Base-by-base conservation (phyloP, 2,329 filamentous ascomycete species). In the Fusarium tuaranense region DNA sequence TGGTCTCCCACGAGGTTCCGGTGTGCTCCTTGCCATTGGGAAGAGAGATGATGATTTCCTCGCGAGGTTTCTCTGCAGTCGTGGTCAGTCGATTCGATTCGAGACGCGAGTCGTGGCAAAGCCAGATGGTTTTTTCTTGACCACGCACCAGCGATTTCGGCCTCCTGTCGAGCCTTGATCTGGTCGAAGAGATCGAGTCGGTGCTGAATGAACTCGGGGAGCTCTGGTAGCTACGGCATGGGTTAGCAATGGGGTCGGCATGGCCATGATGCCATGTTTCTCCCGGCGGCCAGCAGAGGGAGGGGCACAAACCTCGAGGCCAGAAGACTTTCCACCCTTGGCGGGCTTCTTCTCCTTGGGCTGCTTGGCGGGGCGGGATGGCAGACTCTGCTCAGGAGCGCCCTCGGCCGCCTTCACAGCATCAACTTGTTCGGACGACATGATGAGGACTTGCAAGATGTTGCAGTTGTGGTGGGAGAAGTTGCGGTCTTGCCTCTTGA, bases 1-100 rank as follows among this genome's bases (percentile, higher is more conserved):
- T 97, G 76, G 95, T 98, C 86, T 97, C 94, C 93, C 94, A 98
- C 60, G 95, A 92, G 76, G 92, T 96, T 73, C 94, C 97, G 73
- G 90, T 84, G 80, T 92, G 90, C 78, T 92, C 85, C 78, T 89
- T 91, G 74, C 94, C 94, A 83, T 95, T 92, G 75, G 89, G 90
- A 73, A 97, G 88, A 60, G 92, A 93, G 79, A 96, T 88, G 69
- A 88, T 90, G 82, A 96, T 96, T 74, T 91, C 87, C 80, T 94
- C 91, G 77, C 92, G 92, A 44, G 93, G 92, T 84, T 93, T 92
- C 78, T 81, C 83, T 84, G 63, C 60, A 91, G 88, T 22, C 53
- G n/a, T 63, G 61, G 78, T 80, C 70, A 80, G 78, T 73, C 70
- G 70, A 69, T 61, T 55, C 55, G 66, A 25, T 62, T 60, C 63